phyloP scores from a whole-genome alignment of 1,139 yeast species.

The Hyphopichia wangnamkhiaoensis region DNA sequence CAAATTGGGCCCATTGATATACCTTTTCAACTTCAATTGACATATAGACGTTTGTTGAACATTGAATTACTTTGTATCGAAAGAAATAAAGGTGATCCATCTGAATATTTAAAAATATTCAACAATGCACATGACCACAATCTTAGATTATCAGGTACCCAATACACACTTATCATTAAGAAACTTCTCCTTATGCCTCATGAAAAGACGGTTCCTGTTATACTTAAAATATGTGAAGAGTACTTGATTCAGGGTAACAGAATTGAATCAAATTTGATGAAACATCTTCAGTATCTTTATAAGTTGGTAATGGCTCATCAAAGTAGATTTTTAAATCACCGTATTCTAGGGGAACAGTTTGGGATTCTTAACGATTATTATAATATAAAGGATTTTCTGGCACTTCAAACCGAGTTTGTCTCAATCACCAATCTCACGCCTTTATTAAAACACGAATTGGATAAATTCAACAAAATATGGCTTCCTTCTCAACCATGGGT shows the following conservation, averaged over 20 bases:
- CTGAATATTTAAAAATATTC: conserved; percentile 13
- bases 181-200: conserved; percentile 5
- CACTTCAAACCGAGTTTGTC: conserved; percentile 7
- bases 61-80: conserved; percentile 18
- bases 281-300: conserved; percentile 27
- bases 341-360: conserved; percentile 17
- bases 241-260: conserved; percentile 33
- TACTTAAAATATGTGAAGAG: conserved; percentile 29
- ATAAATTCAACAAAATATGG: conserved; percentile 7
- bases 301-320: conserved; percentile 21
- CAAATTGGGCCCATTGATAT: conserved; percentile 11
- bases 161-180: conserved; percentile 18
- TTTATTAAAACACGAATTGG: conserved; percentile 11
- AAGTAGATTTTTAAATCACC: conserved; percentile 14
- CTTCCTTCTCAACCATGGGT: background rate
- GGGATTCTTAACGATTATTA: conserved; percentile 30
- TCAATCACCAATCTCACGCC: conserved; percentile 5
- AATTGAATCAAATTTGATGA: conserved; percentile 24
- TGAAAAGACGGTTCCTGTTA: conserved; percentile 11
- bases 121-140: conserved; percentile 6
- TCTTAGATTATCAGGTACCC: conserved; percentile 20
- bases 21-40: conserved; percentile 21
- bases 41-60: conserved; percentile 18
- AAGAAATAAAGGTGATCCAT: conserved; percentile 6
- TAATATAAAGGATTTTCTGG: conserved; percentile 16